Conservation (phyloP, 1,284 basidiomycete genomes). For the Lignosus rhinocerotis region DNA sequence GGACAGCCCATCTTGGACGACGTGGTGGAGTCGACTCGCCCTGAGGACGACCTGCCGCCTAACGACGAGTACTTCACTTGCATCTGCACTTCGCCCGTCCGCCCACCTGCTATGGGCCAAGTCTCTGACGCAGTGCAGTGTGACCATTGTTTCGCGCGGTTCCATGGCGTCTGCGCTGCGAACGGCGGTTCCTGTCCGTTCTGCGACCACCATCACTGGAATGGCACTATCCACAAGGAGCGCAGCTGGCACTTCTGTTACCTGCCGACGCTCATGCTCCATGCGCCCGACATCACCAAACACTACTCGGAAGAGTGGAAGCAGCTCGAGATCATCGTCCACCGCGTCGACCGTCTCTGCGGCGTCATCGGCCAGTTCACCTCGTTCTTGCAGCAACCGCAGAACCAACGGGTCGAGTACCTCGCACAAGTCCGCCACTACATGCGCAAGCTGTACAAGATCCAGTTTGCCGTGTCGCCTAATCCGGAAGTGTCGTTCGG, state of each 20-base stretch:
- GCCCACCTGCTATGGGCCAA: conserved; percentile 69
- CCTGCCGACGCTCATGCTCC: conserved; percentile 64
- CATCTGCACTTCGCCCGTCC: conserved; percentile 73
- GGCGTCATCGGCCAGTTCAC: conserved; percentile 76
- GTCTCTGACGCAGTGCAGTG: conserved; percentile 82
- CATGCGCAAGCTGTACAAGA: conserved; percentile 83
- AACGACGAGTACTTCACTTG: conserved; percentile 80
- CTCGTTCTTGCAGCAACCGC: conserved; percentile 62
- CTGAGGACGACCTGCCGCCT: conserved; percentile 75
- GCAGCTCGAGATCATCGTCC: conserved; percentile 73
- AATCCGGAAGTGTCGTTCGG: conserved; percentile 77
- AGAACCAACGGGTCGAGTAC: conserved; percentile 69
- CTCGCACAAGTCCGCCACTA: conserved; percentile 81
- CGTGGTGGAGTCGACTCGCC: conserved; percentile 67
- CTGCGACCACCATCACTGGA: conserved; percentile 87
- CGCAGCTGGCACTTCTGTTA: conserved; percentile 80
- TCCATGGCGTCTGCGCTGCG: conserved; percentile 79
- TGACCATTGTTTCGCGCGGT: conserved; percentile 81
- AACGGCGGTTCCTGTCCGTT: conserved; percentile 87
- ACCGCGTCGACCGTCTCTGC: conserved; percentile 71
- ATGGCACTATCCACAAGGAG: conserved; percentile 76
- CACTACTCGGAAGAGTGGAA: conserved; percentile 77
- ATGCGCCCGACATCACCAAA: conserved; percentile 72
- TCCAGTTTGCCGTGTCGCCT: conserved; percentile 79
- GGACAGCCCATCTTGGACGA: conserved; percentile 66